Conservation (phyloP, 345 rosid species). For the Eucalyptus polyanthemos region DNA sequence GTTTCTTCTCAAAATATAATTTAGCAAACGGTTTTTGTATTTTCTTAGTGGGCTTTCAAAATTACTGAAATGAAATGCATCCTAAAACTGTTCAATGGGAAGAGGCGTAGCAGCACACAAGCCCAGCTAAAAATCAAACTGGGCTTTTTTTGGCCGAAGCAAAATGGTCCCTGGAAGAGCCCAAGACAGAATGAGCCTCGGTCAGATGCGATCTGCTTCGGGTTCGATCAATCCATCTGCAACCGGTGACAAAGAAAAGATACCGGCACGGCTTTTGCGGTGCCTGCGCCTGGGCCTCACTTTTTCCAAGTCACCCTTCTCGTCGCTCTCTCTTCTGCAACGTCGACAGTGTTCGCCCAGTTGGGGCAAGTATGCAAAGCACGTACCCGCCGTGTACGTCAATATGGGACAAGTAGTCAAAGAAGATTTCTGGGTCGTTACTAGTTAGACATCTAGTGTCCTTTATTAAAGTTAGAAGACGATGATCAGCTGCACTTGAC, state of each 20-base stretch:
- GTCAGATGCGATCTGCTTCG: neutral
- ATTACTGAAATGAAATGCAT: no score
- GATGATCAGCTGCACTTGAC: neutral
- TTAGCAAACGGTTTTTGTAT: no score
- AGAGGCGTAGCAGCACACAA: neutral
- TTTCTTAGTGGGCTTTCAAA: no score
- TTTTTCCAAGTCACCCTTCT: neutral
- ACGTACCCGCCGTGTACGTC: neutral
- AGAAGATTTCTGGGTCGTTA: neutral
- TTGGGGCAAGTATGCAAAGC: neutral
- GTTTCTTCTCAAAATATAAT: no score
- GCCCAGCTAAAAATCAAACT: neutral
- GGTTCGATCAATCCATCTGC: neutral
- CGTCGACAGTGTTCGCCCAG: neutral
- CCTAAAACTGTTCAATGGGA: neutral
- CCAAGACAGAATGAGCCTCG: neutral
- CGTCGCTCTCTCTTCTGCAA: neutral
- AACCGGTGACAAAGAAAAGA: neutral
- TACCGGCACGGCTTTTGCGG: neutral
- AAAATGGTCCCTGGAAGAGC: neutral
- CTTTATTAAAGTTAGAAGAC: neutral
- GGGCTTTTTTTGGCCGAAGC: neutral
- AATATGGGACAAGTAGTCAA: neutral
- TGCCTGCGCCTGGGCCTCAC: neutral
- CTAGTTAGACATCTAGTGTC: neutral